These are phyloP conservation scores for Rhodotorula sphaerocarpa DNA, from an alignment of 768 basidiomycete species.

Conservation along the genomic window DNA sequence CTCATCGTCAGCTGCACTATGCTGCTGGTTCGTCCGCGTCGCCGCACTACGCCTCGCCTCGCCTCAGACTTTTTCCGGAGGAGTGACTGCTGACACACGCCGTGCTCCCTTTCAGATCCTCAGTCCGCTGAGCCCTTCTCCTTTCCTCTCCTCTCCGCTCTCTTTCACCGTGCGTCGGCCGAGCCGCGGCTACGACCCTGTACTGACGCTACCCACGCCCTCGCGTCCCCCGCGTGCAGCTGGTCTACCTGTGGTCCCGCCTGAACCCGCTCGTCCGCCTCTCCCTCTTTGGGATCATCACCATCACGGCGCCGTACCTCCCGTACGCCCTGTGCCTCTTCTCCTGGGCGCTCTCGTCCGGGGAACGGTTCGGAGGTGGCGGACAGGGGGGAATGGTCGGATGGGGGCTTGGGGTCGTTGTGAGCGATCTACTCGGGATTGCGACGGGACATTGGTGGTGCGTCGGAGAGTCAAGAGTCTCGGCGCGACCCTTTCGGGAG, in stretches of 20 bases:
- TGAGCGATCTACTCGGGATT: slow-evolving; percentile 72
- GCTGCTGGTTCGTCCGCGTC: slow-evolving; percentile 60
- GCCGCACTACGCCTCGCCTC: neutral
- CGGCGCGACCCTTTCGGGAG: no score
- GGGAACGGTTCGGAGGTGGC: slow-evolving; percentile 47
- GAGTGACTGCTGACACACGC: no score
- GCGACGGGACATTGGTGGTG: slow-evolving; percentile 70
- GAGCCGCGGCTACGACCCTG: neutral
- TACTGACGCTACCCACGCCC: neutral
- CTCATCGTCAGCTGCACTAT: slow-evolving; percentile 72
- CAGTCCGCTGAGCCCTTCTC: slow-evolving; percentile 32
- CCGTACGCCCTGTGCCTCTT: slow-evolving; percentile 83
- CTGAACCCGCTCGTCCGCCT: slow-evolving; percentile 92
- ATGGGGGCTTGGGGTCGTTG: slow-evolving; percentile 75
- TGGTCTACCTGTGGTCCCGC: slow-evolving; percentile 94
- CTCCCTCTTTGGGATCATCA: slow-evolving; percentile 86
- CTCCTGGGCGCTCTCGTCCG: slow-evolving; percentile 46
- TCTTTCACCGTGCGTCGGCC: slow-evolving; percentile 31
- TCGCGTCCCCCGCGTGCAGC: slow-evolving; percentile 43
- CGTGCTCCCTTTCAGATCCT: no score
- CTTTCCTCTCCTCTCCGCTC: slow-evolving; percentile 57
- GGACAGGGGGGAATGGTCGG: slow-evolving; percentile 45
- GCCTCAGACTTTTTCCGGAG: neutral
- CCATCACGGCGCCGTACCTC: slow-evolving; percentile 90
- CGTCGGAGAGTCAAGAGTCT: neutral